These are phyloP conservation scores for Lipomyces chichibuensis DNA, from an alignment of 805 yeast species.

Conservation along the genomic window DNA sequence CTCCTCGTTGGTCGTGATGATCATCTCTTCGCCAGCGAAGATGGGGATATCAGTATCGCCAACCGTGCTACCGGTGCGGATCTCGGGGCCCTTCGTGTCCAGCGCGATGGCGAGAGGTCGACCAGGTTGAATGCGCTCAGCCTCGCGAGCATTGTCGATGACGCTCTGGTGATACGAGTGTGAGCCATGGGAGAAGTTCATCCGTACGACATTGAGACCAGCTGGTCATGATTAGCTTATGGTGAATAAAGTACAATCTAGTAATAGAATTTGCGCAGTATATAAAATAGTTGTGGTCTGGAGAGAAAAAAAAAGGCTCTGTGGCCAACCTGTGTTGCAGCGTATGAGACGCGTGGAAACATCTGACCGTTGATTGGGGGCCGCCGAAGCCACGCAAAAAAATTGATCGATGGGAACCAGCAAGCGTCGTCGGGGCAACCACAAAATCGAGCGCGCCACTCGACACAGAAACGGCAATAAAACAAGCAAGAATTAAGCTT, in stretches of 20 bases:
- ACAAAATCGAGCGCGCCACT: background rate
- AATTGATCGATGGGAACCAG: background rate
- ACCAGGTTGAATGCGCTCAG: constrained; percentile 87
- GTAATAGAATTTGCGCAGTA: background rate
- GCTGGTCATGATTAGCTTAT: constrained; percentile 49
- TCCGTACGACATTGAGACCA: constrained; percentile 95
- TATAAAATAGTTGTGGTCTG: background rate
- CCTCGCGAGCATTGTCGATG: constrained; percentile 92
- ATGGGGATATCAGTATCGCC: constrained; percentile 82
- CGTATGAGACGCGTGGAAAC: background rate
- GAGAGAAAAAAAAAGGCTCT: background rate
- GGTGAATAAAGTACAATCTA: background rate
- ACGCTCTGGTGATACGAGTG: constrained; percentile 97
- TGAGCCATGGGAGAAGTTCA: constrained; percentile 99
- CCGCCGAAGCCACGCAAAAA: background rate
- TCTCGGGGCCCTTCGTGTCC: constrained; percentile 99
- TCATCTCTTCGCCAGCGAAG: constrained; percentile 84
- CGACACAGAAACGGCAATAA: background rate
- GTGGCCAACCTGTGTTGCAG: background rate
- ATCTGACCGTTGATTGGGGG: constrained; percentile 6
- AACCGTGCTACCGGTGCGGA: constrained; percentile 94
- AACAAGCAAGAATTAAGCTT: constrained; percentile 13
- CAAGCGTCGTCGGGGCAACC: background rate
- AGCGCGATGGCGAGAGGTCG: constrained; percentile 98
- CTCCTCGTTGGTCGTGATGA: constrained; percentile 85